Percentiles rank a stretch among this genome's conserved stretches.
These are phyloP conservation scores for Agroathelia rolfsii DNA, from an alignment of 1,284 basidiomycete genomes.

Conservation along the genomic window DNA sequence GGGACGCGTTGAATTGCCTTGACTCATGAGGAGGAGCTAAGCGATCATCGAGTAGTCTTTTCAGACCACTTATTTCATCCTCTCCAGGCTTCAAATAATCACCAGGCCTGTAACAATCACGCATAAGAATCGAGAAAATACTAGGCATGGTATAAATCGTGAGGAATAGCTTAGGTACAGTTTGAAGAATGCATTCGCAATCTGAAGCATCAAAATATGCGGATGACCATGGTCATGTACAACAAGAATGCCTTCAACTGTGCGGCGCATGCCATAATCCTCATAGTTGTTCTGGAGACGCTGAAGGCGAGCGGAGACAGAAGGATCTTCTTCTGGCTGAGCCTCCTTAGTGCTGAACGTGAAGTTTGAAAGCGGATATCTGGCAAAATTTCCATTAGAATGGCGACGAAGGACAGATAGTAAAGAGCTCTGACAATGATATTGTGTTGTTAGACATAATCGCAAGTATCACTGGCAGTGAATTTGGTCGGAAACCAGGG, in stretches of 20 bases:
- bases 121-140: conserved; percentile 1
- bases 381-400: conserved; percentile 16
- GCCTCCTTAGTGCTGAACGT: conserved; percentile 85
- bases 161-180: conserved; percentile 57
- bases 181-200: conserved; percentile 98
- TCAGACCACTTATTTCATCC: conserved; percentile 84
- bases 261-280: conserved; percentile 89
- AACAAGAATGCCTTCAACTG: conserved; percentile 93
- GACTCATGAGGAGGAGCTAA: conserved; percentile 67
- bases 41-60: conserved; percentile 79
- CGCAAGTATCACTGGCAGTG: too few relatives aligned
- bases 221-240: conserved; percentile 93
- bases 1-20: conserved; percentile 58
- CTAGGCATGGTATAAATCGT: conserved; percentile 6
- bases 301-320: conserved; percentile 82
- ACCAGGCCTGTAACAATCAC: conserved; percentile 60
- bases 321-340: conserved; percentile 94
- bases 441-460: too few relatives aligned
- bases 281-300: conserved; percentile 94
- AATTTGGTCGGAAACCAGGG: too few relatives aligned
- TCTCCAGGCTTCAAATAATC: conserved; percentile 96
- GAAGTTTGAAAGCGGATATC: conserved; percentile 50
- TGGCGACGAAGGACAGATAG: not conserved
- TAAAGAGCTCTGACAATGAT: too few relatives aligned
- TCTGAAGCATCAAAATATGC: conserved; percentile 95